phyloP scores from a whole-genome alignment of 805 yeast genomes.

The Barnettozyma vustinii region DNA sequence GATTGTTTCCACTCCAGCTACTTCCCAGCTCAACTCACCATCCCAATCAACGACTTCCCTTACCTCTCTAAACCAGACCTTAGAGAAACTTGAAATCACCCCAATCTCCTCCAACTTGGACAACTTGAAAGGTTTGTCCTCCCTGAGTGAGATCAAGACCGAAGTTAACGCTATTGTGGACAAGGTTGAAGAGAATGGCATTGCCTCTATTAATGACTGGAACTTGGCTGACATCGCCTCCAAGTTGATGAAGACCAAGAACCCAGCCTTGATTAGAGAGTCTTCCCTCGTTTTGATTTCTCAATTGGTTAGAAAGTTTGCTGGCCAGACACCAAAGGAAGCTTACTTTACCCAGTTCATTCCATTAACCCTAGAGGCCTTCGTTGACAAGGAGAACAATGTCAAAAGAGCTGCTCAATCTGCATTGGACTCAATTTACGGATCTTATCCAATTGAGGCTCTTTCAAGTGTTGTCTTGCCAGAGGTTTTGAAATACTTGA shows the following conservation, averaged over 20 bases:
- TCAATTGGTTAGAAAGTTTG: slow-evolving; percentile 53
- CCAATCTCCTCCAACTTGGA: slow-evolving; percentile 61
- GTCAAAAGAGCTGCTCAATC: slow-evolving; percentile 84
- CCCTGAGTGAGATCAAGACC: slow-evolving; percentile 32
- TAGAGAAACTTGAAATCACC: slow-evolving; percentile 55
- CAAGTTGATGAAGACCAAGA: slow-evolving; percentile 69
- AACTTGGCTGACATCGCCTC: slow-evolving; percentile 55
- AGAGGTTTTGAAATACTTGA: slow-evolving; percentile 54
- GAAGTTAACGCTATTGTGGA: slow-evolving; percentile 39
- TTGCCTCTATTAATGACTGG: slow-evolving; percentile 53
- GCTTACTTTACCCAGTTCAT: slow-evolving; percentile 64
- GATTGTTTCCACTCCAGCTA: slow-evolving; percentile 20
- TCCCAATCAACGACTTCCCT: slow-evolving; percentile 67
- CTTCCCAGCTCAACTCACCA: slow-evolving; percentile 30
- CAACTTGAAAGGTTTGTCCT: slow-evolving; percentile 38
- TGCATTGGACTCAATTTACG: slow-evolving; percentile 65
- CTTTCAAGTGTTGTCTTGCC: slow-evolving; percentile 66
- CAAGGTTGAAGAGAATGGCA: slow-evolving; percentile 40
- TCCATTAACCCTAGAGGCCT: slow-evolving; percentile 59
- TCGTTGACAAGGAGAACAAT: slow-evolving; percentile 82
- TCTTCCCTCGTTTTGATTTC: slow-evolving; percentile 60
- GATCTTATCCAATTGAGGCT: slow-evolving; percentile 72
- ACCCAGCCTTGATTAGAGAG: slow-evolving; percentile 71
- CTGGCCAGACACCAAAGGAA: slow-evolving; percentile 68
- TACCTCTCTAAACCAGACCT: slow-evolving; percentile 64